Percentiles rank a stretch among this genome's conserved stretches.
These are phyloP conservation scores for Diplodia sapinea DNA, from an alignment of 2,329 filamentous ascomycete species.

Conservation along the genomic window DNA sequence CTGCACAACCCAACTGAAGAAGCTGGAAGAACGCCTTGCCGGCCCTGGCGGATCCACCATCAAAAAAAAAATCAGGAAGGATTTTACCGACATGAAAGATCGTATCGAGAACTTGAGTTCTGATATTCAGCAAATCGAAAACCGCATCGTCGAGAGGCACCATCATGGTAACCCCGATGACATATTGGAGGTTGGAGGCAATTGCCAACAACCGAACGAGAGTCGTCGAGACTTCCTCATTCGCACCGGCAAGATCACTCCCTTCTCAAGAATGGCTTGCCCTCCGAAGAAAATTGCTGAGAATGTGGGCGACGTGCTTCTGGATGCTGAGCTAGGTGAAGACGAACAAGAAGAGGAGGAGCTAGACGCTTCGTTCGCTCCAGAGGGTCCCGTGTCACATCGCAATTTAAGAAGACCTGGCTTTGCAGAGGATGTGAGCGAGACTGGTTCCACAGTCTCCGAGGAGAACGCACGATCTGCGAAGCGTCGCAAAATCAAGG, in stretches of 20 bases:
- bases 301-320: conserved; percentile 75
- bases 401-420: conserved; percentile 56
- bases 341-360: conserved; percentile 52
- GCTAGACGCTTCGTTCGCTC: conserved; percentile 36
- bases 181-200: conserved; percentile 55
- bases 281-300: conserved; percentile 66
- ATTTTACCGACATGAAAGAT: conserved; percentile 69
- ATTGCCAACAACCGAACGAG: conserved; percentile 74
- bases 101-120: conserved; percentile 69
- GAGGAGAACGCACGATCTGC: conserved; percentile 36
- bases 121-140: conserved; percentile 80
- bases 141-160: conserved; percentile 78
- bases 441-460: neutral
- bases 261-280: conserved; percentile 81
- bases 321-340: conserved; percentile 79
- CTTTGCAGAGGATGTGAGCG: conserved; percentile 43
- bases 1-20: conserved; percentile 69
- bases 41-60: conserved; percentile 61
- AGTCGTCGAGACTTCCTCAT: conserved; percentile 88
- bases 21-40: conserved; percentile 54
- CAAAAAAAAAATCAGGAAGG: conserved; percentile 64
- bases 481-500: conserved; percentile 38
- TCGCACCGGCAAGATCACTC: conserved; percentile 95
- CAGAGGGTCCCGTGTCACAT: conserved; percentile 50
- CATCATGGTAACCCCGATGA: conserved; percentile 58